Conservation (phyloP, 2,329 filamentous ascomycete species). For the Cytospora piceae region DNA sequence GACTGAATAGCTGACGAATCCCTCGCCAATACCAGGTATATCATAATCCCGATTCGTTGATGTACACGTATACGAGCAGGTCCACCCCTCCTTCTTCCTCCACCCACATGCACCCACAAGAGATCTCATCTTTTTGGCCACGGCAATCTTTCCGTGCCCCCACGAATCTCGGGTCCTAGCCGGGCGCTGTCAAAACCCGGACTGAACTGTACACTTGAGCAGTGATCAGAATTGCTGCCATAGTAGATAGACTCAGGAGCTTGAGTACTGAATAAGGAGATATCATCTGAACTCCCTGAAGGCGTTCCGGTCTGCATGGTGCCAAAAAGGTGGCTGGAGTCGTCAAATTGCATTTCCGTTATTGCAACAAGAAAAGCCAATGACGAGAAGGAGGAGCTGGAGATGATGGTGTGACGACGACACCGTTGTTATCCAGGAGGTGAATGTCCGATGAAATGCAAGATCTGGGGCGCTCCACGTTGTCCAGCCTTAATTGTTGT, state of each 20-base stretch:
- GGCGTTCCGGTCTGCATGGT: not conserved
- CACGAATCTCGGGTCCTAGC: not conserved
- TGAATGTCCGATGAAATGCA: not conserved
- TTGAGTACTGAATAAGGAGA: too few species aligned
- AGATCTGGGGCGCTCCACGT: too few species aligned
- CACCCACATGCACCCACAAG: not conserved
- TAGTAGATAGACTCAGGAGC: too few species aligned
- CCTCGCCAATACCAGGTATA: not conserved
- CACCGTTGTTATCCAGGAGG: not conserved
- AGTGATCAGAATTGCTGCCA: not conserved
- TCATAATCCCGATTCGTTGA: not conserved
- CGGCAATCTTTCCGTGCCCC: not conserved
- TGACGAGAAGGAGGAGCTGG: not conserved
- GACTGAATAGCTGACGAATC: not conserved
- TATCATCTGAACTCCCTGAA: not conserved
- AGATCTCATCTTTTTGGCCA: too few species aligned
- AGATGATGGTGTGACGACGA: not conserved
- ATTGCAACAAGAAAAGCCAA: not conserved
- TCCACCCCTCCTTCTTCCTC: not conserved
- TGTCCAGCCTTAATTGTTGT: not conserved
- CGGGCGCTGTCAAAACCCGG: not conserved
- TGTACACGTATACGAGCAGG: not conserved
- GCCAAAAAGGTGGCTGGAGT: not conserved
- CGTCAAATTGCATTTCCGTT: not conserved
- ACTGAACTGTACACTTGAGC: not conserved